Conservation (phyloP, 768 basidiomycete genomes). For the Exidia glandulosa region DNA sequence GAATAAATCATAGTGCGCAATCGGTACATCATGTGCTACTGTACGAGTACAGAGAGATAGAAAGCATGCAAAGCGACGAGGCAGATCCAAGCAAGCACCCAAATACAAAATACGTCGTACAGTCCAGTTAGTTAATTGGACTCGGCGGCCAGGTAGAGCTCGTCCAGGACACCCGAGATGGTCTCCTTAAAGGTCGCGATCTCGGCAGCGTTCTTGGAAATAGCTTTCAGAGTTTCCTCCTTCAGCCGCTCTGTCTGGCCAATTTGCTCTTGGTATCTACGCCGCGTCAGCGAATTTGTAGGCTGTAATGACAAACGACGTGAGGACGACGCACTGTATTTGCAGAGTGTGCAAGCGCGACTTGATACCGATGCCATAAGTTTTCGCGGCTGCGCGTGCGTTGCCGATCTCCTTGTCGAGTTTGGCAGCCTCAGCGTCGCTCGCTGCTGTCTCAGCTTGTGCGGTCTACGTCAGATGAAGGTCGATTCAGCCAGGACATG, state of each 20-base stretch:
- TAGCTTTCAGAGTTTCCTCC: conserved; percentile 70
- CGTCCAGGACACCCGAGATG: conserved; percentile 54
- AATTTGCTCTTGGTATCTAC: conserved; percentile 67
- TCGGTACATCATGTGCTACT: no score
- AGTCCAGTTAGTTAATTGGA: conserved; percentile 1
- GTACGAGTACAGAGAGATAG: no score
- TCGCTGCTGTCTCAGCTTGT: conserved; percentile 61
- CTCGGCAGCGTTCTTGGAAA: conserved; percentile 76
- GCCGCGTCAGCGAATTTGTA: conserved; percentile 1
- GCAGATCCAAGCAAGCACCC: not conserved
- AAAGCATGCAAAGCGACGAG: no score
- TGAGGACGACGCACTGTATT: conserved; percentile 51
- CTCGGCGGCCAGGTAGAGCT: conserved; percentile 6
- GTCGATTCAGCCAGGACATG: conserved; percentile 1
- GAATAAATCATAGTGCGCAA: no score
- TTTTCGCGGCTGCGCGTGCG: conserved; percentile 63
- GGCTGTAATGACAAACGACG: conserved; percentile 3
- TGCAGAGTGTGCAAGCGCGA: conserved; percentile 65
- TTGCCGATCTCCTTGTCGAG: conserved; percentile 64
- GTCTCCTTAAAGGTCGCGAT: conserved; percentile 74
- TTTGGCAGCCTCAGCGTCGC: conserved; percentile 52
- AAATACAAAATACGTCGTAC: not conserved
- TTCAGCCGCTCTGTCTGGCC: conserved; percentile 63
- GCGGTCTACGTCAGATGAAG: conserved; percentile 39
- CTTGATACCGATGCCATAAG: conserved; percentile 76